Conservation (phyloP, 2,329 filamentous ascomycete species). For the Rutstroemia sp. region DNA sequence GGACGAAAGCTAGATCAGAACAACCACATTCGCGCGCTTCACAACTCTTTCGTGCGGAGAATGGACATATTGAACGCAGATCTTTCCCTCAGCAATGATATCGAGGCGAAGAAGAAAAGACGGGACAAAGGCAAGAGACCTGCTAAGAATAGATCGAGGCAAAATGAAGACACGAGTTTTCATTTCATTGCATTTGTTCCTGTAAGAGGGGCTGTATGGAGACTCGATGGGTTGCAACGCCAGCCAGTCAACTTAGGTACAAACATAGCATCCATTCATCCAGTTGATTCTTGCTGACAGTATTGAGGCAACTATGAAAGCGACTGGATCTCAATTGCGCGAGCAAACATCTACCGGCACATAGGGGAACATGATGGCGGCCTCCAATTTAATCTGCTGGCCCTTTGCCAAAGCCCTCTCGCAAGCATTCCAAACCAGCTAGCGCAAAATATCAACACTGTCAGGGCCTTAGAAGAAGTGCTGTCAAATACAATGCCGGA, state of each 20-base stretch:
- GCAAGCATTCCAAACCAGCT: slow-evolving; percentile 30
- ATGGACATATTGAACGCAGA: slow-evolving; percentile 71
- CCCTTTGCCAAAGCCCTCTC: slow-evolving; percentile 62
- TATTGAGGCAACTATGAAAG: slow-evolving; percentile 25
- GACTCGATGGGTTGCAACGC: slow-evolving; percentile 75
- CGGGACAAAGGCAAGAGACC: slow-evolving; percentile 33
- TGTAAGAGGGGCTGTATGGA: slow-evolving; percentile 68
- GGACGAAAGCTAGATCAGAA: slow-evolving; percentile 71
- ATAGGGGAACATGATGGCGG: slow-evolving; percentile 61
- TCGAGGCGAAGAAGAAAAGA: slow-evolving; percentile 23
- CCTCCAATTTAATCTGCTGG: slow-evolving; percentile 70
- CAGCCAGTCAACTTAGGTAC: slow-evolving; percentile 59
- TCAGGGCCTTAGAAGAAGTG: slow-evolving; percentile 33
- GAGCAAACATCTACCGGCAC: slow-evolving; percentile 55
- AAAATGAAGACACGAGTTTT: slow-evolving; percentile 55
- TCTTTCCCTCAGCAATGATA: slow-evolving; percentile 52
- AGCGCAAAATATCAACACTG: slow-evolving; percentile 34
- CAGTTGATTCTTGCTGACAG: not conserved
- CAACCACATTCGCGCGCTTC: slow-evolving; percentile 68
- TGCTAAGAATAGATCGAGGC: slow-evolving; percentile 36
- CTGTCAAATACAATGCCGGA: slow-evolving; percentile 33
- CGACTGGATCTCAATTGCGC: slow-evolving; percentile 62
- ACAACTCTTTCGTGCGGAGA: slow-evolving; percentile 83
- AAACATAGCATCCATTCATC: not conserved
- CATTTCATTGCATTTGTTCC: slow-evolving; percentile 91